Base-by-base conservation (phyloP, 768 basidiomycete species). In the Grammothele lineata region DNA sequence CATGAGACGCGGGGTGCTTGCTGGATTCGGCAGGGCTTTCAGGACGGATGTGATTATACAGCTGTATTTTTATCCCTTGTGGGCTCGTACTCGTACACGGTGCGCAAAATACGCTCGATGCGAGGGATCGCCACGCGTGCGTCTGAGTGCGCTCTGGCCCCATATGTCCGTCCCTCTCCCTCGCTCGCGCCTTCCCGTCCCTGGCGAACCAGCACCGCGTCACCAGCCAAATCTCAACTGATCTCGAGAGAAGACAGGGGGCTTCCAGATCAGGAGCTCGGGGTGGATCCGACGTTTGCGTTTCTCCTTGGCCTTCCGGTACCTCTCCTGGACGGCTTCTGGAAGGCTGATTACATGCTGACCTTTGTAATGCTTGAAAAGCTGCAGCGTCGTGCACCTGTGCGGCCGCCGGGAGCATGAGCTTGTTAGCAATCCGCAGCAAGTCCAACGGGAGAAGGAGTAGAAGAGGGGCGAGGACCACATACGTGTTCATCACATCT, bases 401-500 rank as follows among this genome's bases (percentile, higher is more conserved):
- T 35, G 25, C 38, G 37, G 45, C 8, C 26, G 36, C 45, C 45
- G 50, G 10, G 18, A 18, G 32, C 30, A 38, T 42, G 33, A 41
- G 41, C 30, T 36, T 43, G 47, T 51, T 37, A 54, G 24, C 59
- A 55, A 39, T 38, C 51, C 39, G 55, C 53, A 45, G 41, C 30
- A 33, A 35, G 36, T 40, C 57, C 19, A 47, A 7, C 8, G 40
- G 34, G 18, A 32, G 40, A 32, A 37, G n/a, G n/a, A 1, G 21
- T 25, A n/a, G n/a, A 32, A 21, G 21, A 36, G 26, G 9, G 12
- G 12, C 11, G 23, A 23, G 35, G n/a, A 36, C 8, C 12, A 82
- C 92, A 66, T 64, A 97, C 95, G 96, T 98, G 70, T 96, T 95
- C 87, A 95, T 92, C 48, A 99, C 84, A 65, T 99, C 96, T 24